Base-by-base conservation (phyloP, 164 flowering plant genomes). In the Piper longum region DNA sequence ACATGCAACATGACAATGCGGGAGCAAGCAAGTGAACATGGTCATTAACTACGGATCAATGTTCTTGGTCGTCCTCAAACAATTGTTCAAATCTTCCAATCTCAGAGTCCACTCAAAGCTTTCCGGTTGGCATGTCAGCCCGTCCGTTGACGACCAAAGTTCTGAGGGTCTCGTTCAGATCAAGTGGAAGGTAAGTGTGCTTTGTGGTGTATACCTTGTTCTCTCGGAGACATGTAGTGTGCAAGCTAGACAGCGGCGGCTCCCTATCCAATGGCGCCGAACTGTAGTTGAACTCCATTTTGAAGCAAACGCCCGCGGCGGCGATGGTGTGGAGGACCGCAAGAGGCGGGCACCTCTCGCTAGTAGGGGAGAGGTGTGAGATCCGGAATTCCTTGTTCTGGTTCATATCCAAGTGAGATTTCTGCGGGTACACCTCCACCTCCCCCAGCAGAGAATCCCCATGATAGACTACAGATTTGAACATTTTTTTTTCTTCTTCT, bases 341-440 rank as follows among this genome's bases (percentile, higher is more conserved):
- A 17, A 95, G 83, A 41, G 99, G 99, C 40, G 96, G 84, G 66
- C 98, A 95, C 66, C 99, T 87, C 80, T 91, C 99, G 72, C 99
- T 91, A 4, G 91, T 76, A 63, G 75, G 82, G 42, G 98, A 85
- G 61, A 79, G 80, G 67, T 85, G 77, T 4, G 79, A 73, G 63
- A 95, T 87, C 72, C 83, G 82, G 77, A 95, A 78, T 74, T 76
- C 78, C 75, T 80, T 84, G 73, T 71, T 79, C 72, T 48, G 52
- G 52, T 67, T 64, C 43, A 70, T 74, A 68, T 74, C 73, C 62
- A 65, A 59, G 57, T 71, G 70, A 62, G 76, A 66, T 43, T 75
- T 68, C 61, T 70, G 75, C 43, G 84, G 82, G 67, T 72, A 77
- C 17, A 89, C 65, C 70, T 89, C 98, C 48, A 85, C 96, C 68